Evolutionary conservation across 1,139 yeast species (phyloP).

Genomic region (Saccharomycopsis hybrid): DNA sequence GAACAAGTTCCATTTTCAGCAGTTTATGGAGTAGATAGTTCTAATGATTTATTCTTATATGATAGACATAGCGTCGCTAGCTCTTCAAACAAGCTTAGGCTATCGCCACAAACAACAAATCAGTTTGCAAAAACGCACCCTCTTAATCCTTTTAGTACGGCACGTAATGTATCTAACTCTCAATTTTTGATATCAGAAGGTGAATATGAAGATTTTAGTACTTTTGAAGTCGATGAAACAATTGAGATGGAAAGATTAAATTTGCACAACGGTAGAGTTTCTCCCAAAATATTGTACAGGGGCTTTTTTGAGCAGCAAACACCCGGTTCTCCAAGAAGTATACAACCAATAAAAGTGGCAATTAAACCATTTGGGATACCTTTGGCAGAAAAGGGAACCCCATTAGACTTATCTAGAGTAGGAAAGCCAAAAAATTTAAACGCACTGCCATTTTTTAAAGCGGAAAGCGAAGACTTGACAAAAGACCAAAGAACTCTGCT

Average conservation of each 20-base stretch:
- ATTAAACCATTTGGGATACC: constrained; percentile 18
- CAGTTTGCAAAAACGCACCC: background rate
- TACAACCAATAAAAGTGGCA: too few relatives aligned
- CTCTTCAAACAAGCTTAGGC: background rate
- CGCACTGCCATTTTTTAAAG: constrained; percentile 32
- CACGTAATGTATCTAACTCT: too few relatives aligned
- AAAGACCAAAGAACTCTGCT: constrained; percentile 31
- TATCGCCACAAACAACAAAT: too few relatives aligned
- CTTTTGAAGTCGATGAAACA: too few relatives aligned
- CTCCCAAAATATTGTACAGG: too few relatives aligned
- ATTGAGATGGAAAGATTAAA: too few relatives aligned
- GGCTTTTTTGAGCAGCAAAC: too few relatives aligned
- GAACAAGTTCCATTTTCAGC: too few relatives aligned
- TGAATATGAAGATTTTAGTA: too few relatives aligned
- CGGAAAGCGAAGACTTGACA: constrained; percentile 27
- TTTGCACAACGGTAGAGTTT: too few relatives aligned
- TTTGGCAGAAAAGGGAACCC: constrained; percentile 26
- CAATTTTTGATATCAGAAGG: too few relatives aligned
- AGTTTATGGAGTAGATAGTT: constrained; percentile 6
- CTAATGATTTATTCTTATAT: constrained; percentile 1
- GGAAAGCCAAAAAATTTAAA: constrained; percentile 17
- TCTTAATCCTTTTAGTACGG: background rate
- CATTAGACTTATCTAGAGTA: constrained; percentile 26
- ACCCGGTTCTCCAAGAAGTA: too few relatives aligned
- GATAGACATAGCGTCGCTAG: background rate